These are phyloP conservation scores for Malus hybrid DNA, from an alignment of 331 rosid genomes.

Conservation along the genomic window DNA sequence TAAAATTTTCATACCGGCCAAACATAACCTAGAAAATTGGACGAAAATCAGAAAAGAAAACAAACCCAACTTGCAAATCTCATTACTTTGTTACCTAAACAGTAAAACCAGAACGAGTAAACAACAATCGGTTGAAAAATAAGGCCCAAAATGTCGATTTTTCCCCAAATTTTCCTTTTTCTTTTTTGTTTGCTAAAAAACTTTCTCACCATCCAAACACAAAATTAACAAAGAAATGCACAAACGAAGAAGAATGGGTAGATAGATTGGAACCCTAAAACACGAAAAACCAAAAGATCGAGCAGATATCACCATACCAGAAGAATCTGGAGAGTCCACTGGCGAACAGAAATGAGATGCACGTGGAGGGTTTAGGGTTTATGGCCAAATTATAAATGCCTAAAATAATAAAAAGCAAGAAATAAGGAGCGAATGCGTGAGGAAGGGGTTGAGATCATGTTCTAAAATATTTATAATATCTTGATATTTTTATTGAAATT, in stretches of 20 bases:
- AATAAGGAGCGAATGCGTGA: background rate
- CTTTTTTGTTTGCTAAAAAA: background rate
- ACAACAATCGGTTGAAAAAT: background rate
- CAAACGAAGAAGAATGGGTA: background rate
- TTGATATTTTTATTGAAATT: too few relatives aligned
- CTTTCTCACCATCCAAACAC: background rate
- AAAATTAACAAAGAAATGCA: background rate
- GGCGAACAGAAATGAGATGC: background rate
- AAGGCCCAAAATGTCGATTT: background rate
- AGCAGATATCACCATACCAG: background rate
- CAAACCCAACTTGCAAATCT: background rate
- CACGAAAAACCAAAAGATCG: background rate
- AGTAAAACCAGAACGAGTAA: background rate
- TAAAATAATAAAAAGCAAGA: background rate
- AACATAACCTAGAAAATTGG: background rate
- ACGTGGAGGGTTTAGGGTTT: conserved; percentile 9
- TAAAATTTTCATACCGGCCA: background rate
- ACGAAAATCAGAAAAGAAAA: background rate
- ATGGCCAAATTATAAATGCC: background rate
- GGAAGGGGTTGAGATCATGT: background rate
- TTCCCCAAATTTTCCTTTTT: too few relatives aligned
- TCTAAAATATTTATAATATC: too few relatives aligned
- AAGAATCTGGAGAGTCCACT: background rate
- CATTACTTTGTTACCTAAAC: background rate
- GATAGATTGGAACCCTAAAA: background rate